A percentile compares a stretch with the other conserved stretches of the same genome.
Conservation (phyloP, 176 grass and related monocot species). For the Oryza meyeriana region DNA sequence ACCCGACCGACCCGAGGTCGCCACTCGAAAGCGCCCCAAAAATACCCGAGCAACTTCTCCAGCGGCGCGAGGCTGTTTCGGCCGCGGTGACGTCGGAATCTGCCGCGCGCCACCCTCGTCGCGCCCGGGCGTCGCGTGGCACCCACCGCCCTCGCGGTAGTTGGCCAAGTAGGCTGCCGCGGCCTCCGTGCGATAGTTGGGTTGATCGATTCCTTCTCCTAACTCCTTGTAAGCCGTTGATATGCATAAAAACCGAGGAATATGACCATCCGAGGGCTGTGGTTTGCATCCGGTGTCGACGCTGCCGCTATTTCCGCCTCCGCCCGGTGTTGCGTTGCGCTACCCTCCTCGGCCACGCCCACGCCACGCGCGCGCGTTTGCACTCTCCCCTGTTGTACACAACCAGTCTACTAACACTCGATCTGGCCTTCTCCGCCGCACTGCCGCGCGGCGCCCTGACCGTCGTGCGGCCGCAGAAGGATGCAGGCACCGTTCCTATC, state of each 20-base stretch:
- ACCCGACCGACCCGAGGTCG: background rate
- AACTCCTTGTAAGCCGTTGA: background rate
- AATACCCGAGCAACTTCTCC: background rate
- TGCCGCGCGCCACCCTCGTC: background rate
- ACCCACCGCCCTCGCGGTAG: background rate
- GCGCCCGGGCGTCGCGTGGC: background rate
- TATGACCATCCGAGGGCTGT: background rate
- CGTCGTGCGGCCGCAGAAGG: constrained; percentile 48
- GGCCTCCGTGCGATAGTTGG: too few species aligned
- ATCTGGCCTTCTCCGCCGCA: constrained; percentile 53
- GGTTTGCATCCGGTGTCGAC: too few species aligned
- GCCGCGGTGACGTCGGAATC: constrained; percentile 15
- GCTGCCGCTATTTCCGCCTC: too few species aligned
- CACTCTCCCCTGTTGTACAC: background rate
- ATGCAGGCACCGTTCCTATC: constrained; percentile 41
- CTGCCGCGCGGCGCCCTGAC: constrained; percentile 41
- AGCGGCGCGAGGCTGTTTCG: background rate
- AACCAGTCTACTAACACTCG: background rate
- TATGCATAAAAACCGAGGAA: background rate
- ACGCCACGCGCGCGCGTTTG: background rate
- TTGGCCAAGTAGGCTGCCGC: background rate
- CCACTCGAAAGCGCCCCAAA: background rate
- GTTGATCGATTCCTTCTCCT: too few species aligned
- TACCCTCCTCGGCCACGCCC: background rate
- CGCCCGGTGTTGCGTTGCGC: too few species aligned